These are phyloP conservation scores for Thermothelomyces thermophilus DNA, from an alignment of 2,329 filamentous ascomycete genomes.

Conservation along the genomic window DNA sequence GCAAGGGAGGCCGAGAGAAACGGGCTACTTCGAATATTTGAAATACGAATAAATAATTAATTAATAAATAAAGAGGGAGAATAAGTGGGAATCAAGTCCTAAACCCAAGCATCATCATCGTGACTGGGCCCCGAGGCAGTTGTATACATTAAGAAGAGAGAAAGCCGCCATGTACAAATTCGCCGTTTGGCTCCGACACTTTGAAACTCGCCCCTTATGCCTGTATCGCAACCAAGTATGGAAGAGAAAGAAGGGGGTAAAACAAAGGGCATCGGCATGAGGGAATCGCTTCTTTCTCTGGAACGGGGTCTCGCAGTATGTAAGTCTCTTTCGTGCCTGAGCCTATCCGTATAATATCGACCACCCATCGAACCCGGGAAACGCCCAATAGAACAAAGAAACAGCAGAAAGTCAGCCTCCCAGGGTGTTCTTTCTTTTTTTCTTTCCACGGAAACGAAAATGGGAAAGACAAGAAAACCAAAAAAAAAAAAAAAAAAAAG, in stretches of 20 bases:
- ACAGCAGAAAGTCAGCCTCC: neutral
- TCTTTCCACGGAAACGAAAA: too few species aligned
- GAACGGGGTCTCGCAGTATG: neutral
- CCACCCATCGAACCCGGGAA: neutral
- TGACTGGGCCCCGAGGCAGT: constrained; percentile 8
- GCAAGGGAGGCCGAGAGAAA: too few species aligned
- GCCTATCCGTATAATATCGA: constrained; percentile 17
- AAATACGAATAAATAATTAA: too few species aligned
- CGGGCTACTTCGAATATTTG: too few species aligned
- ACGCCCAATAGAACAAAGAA: neutral
- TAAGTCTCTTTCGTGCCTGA: constrained; percentile 25
- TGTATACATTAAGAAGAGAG: neutral
- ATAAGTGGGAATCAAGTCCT: too few species aligned
- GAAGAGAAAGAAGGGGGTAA: neutral
- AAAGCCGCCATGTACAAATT: neutral
- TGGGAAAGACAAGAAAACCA: too few species aligned
- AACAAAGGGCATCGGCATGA: neutral
- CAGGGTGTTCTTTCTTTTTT: neutral
- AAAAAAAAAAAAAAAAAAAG: neutral
- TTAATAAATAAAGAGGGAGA: too few species aligned
- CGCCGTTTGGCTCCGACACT: too few species aligned
- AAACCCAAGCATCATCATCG: too few species aligned
- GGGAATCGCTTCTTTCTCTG: constrained; percentile 8
- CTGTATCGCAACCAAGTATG: too few species aligned
- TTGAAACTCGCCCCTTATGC: neutral